These are phyloP conservation scores for Aspergillus costaricaensis DNA, from an alignment of 2,329 filamentous ascomycete genomes.

Conservation along the genomic window DNA sequence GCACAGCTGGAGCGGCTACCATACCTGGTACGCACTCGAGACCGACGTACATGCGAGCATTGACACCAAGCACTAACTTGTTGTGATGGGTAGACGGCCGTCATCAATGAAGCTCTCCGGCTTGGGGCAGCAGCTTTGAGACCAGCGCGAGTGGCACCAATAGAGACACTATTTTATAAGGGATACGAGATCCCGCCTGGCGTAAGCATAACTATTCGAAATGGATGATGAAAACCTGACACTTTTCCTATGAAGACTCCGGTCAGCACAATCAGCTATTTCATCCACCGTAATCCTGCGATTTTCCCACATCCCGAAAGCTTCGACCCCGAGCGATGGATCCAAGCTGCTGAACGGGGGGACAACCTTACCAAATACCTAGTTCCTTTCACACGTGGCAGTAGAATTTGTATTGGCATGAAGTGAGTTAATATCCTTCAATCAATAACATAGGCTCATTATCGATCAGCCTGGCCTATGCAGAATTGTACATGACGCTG, in stretches of 20 bases:
- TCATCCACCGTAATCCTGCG: conserved; percentile 1
- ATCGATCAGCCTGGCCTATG: background rate
- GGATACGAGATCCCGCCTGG: conserved; percentile 27
- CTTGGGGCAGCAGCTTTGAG: conserved; percentile 40
- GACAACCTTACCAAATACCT: background rate
- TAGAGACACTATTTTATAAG: conserved; percentile 32
- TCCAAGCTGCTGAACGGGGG: background rate
- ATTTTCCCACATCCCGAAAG: background rate
- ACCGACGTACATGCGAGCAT: background rate
- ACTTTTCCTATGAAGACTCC: background rate
- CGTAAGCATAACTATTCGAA: background rate
- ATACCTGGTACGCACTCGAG: conserved; percentile 33
- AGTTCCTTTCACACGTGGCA: background rate
- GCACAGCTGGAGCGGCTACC: conserved; percentile 43
- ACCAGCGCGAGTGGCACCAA: conserved; percentile 30
- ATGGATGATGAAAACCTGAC: background rate
- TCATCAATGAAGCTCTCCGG: conserved; percentile 37
- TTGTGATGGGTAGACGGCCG: background rate
- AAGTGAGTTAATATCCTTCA: background rate
- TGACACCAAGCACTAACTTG: background rate
- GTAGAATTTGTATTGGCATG: background rate
- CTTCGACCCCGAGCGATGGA: conserved; percentile 8
- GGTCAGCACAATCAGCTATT: conserved; percentile 5
- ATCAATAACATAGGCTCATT: background rate
- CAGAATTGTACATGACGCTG: background rate